Evolutionary conservation across 768 basidiomycete genomes (phyloP), one percentile per base, ranked within the genome.

Genomic region (Jaapia argillacea): DNA sequence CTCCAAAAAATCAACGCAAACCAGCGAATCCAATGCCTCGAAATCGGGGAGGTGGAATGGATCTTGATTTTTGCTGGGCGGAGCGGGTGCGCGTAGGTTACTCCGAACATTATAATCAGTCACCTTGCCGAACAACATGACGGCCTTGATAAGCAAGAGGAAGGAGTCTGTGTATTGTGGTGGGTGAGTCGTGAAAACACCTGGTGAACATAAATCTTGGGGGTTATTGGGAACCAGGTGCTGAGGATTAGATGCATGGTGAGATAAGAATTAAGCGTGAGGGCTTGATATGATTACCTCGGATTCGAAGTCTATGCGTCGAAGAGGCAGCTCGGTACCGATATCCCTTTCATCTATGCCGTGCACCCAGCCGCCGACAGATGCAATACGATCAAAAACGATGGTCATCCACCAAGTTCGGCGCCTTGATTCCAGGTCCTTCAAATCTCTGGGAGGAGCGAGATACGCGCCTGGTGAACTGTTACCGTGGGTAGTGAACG

Each of bases 361-460:
- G 54, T 91, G 88, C 27, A 87, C 71, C 88, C 88, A 91, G 14
- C 88, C 87, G 35, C 85, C 86, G 2, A 62, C 60, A 22, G 62
- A 64, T 4, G 64, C 77, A 38, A 88, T 86, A 23, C 87, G 81
- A 59, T 91, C 87, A 57, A 90, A 89, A 37, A 88, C 63, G 31
- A 91, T 77, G 16, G 85, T 80, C 84, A 88, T 88, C 87, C 87
- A 91, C 88, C 88, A 91, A 4, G 86, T 83, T 42, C 88, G 72
- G 40, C 88, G 71, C 47, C 87, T 69, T 35, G 75, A 79, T 62
- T 91, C 87, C 44, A 88, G 61, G 49, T 90, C 88, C 16, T 73
- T 74, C 35, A 76, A 58, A 56, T 84, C 82, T 56, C 75, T 85
- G 0, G 87, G 87, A 12, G 87, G 84, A 3, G 81, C 77, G 12